A percentile compares a stretch with the other conserved stretches of the same genome.
Conservation (phyloP, 768 basidiomycete species). For the Stropharia rugosoannulata region DNA sequence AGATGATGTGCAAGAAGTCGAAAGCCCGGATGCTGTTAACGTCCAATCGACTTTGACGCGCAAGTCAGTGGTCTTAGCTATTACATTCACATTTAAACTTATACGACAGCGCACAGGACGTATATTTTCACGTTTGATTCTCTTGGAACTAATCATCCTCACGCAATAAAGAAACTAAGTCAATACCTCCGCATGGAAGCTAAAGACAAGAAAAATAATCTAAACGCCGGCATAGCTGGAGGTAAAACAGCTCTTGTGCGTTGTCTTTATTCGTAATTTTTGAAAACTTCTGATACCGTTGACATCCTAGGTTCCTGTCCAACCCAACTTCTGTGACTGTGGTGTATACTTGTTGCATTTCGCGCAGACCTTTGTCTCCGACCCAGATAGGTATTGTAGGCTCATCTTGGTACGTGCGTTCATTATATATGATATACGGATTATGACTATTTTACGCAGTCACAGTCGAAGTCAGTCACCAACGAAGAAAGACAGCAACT, state of each 20-base stretch:
- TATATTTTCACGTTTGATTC: constrained; percentile 92
- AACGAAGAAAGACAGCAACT: constrained; percentile 39
- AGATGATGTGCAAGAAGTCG: constrained; percentile 8
- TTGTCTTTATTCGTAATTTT: constrained; percentile 12
- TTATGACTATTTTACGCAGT: constrained; percentile 6
- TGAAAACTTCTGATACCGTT: neutral
- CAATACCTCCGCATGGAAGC: constrained; percentile 80
- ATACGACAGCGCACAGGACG: constrained; percentile 44
- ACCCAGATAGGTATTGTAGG: constrained; percentile 51
- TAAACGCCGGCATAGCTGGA: constrained; percentile 35
- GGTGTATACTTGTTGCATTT: constrained; percentile 92
- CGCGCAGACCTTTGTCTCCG: constrained; percentile 68
- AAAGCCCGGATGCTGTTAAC: neutral
- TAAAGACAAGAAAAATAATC: constrained; percentile 56
- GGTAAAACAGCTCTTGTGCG: constrained; percentile 55
- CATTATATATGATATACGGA: neutral
- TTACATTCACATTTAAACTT: too few relatives aligned
- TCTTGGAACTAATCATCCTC: constrained; percentile 68
- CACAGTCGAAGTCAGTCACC: constrained; percentile 27
- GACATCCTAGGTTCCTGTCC: constrained; percentile 72
- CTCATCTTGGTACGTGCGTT: constrained; percentile 43
- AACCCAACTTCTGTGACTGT: constrained; percentile 91
- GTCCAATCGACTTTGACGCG: constrained; percentile 9
- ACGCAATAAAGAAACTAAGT: constrained; percentile 58
- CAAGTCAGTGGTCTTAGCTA: neutral